Evolutionary conservation across 768 basidiomycete species (phyloP), one percentile per base, ranked within the genome.

Genomic region (Kwoniella dendrophila): DNA sequence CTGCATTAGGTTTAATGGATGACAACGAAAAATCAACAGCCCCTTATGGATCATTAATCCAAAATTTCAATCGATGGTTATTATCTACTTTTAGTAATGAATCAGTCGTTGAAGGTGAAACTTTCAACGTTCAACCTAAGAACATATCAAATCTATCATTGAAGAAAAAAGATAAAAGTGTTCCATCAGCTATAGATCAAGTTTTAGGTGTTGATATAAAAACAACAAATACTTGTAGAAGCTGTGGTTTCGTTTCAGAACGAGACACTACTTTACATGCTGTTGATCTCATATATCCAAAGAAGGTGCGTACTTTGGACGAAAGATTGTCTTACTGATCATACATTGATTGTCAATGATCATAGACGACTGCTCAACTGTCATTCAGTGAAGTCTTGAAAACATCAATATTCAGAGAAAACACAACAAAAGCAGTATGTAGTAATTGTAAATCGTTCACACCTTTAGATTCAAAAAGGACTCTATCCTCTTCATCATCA

Each of bases 1-100:
- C 90, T 67, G 87, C 90, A 12, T 86, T 96, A 36, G 92, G 93
- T 54, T 83, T 99, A 41, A 85, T 95, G 62, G 96, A 98, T 73
- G 90, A 89, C 60, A 90, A 90, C 12, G 84, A 88, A 47, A 90
- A 93, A 67, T 81, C 83, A 10, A 81, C 82, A n/a, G 86, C 86
- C 66, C 83, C 87, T 40, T 92, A 97, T 68, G 87, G 86, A 0
- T 86, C 89, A 52, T 88, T 91, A 81, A 97, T 98, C 41, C 96
- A 97, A 79, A 85, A 86, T 16, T 97, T 97, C 82, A 92, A 97
- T 76, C 87, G 95, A 22, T 97, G 96, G 81, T 83, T 96, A 38
- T 80, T 97, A 53, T 93, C 97, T 63, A 88, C 88, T 53, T 83
- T 97, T 67, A 86, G 84, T 59, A 83, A 84, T 2, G 74, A 79